Evolutionary conservation across 1,284 basidiomycete genomes (phyloP), one percentile per base, ranked within the genome.

Genomic region (Boletus semigastroideus): DNA sequence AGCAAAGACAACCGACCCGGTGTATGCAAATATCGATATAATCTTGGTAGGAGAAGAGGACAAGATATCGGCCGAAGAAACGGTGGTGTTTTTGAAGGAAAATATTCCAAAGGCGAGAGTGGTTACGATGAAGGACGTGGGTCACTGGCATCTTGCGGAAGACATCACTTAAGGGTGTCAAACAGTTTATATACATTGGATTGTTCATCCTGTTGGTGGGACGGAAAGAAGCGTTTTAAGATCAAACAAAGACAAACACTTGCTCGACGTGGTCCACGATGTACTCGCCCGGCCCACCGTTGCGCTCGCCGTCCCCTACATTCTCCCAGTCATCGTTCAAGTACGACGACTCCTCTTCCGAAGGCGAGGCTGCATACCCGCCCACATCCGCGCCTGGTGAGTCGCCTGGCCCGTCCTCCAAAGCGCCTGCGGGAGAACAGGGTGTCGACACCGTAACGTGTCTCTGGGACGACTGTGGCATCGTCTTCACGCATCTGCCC

Each of bases 391-490:
- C 54, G 20, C 58, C 38, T 14, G 53, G 54, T 20, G 66, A 63
- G 9, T 68, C 66, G 1, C 68, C 69, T 30, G 53, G 48, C 58
- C 68, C 72, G 62, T 56, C 64, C 7, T 51, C 56, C 3, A 27
- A 54, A 28, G 63, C 54, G 14, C 54, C 47, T 0, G 17, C 38
- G 0, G 54, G 49, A 11, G 61, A 57, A 31, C 61, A 48, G 12
- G 55, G 47, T 5, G 50, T 25, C 0, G 84, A 85, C 59, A 79
- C 75, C 28, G 82, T 80, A 47, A 83, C 79, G 34, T 92, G 90
- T 67, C 79, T 80, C 49, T 92, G 90, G 90, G 86, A 87, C 49
- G 85, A 85, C 58, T 92, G 90, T 64, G 85, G 86, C 3, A 67
- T 76, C 55, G 77, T 84, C 5, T 92, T 87, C 64, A 82, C 78